phyloP scores from a whole-genome alignment of 805 yeast species.

The Teunomyces gatunensis region DNA sequence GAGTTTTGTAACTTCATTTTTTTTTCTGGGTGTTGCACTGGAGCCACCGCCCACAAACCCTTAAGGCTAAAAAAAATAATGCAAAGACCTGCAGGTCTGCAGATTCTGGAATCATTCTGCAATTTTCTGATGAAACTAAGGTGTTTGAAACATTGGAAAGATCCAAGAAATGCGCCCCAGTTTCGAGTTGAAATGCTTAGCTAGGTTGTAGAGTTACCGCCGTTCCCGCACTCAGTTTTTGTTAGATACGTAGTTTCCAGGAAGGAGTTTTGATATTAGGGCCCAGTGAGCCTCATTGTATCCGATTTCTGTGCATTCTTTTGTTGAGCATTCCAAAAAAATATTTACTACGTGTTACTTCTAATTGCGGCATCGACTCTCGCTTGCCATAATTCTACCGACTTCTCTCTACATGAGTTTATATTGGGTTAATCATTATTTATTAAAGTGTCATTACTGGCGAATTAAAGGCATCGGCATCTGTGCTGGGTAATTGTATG shows the following conservation, averaged over 20 bases:
- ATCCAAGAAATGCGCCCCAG: background rate
- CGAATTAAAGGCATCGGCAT: constrained; percentile 10
- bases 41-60: background rate
- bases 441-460: constrained; percentile 4
- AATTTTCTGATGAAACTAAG: background rate
- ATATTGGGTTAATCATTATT: background rate
- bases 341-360: background rate
- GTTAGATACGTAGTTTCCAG: background rate
- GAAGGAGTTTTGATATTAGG: background rate
- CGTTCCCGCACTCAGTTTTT: background rate
- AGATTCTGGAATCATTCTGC: constrained; percentile 6
- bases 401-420: too few relatives aligned
- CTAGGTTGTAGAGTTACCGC: background rate
- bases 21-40: background rate
- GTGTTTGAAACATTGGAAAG: background rate
- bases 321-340: background rate
- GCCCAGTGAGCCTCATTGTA: background rate
- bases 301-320: background rate
- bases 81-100: background rate
- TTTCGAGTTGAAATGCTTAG: background rate
- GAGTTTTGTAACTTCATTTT: background rate
- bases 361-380: background rate
- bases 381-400: too few relatives aligned
- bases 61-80: background rate
- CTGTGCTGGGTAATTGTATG: constrained; percentile 1